phyloP scores from a whole-genome alignment of 2,329 filamentous ascomycete genomes.

The Ambrosiella xylebori region DNA sequence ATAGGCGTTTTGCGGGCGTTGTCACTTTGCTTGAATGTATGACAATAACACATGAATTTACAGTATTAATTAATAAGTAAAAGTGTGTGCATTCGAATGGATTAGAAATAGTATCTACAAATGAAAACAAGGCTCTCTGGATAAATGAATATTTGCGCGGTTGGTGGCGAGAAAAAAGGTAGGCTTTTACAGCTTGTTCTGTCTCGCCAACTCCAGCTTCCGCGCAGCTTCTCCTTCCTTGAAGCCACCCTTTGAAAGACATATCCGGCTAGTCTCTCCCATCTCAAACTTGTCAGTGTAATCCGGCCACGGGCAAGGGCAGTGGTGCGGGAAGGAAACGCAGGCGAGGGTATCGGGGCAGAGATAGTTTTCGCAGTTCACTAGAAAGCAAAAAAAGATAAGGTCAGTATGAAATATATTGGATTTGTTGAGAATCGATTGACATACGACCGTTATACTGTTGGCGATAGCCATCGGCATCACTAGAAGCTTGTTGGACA shows the following conservation, averaged over 20 bases:
- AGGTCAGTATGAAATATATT: background rate
- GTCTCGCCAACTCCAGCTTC: conserved; percentile 66
- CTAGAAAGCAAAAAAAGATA: conserved; percentile 23
- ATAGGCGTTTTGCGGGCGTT: background rate
- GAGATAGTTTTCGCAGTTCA: conserved; percentile 82
- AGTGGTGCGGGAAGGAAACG: conserved; percentile 93
- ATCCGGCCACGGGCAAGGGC: conserved; percentile 68
- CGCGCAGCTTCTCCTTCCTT: conserved; percentile 51
- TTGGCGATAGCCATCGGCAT: conserved; percentile 62
- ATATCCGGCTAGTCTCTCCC: conserved; percentile 54
- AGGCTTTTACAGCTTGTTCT: conserved; percentile 46
- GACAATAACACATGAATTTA: background rate
- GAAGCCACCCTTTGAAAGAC: conserved; percentile 59
- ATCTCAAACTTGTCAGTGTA: conserved; percentile 65
- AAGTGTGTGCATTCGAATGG: too few relatives aligned
- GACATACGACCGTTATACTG: conserved; percentile 48
- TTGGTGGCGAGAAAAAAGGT: background rate
- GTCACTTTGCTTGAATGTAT: background rate
- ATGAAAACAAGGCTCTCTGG: background rate
- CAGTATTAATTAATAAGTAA: too few relatives aligned
- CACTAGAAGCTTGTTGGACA: conserved; percentile 67
- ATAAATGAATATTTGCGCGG: background rate
- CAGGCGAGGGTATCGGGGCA: conserved; percentile 89
- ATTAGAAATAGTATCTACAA: background rate
- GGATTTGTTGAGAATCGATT: background rate